A percentile compares a stretch with the other conserved stretches of the same genome.
Conservation (phyloP, 129 eudicot genomes). For the Centaurea solstitialis region DNA sequence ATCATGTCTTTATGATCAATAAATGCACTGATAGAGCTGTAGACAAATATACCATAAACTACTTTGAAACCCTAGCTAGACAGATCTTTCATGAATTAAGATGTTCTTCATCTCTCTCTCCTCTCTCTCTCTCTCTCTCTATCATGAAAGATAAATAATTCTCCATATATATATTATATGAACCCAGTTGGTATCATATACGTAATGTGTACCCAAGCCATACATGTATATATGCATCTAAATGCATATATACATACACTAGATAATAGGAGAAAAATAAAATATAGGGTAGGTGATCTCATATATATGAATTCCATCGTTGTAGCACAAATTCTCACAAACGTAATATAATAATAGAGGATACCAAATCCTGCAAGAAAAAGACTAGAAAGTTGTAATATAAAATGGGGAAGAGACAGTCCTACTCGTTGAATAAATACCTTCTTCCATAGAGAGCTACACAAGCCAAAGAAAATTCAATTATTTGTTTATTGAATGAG, state of each 20-base stretch:
- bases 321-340: conserved; percentile 38
- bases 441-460: conserved; percentile 40
- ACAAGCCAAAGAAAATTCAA: conserved; percentile 39
- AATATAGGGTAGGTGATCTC: conserved; percentile 23
- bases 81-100: conserved; percentile 32
- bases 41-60: conserved; percentile 27
- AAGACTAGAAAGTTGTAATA: conserved; percentile 14
- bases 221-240: conserved; percentile 30
- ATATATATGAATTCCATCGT: conserved; percentile 36
- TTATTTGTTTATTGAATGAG: conserved; percentile 46
- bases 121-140: conserved; percentile 43
- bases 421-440: conserved; percentile 45
- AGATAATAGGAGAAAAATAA: background rate
- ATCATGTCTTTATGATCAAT: conserved; percentile 22
- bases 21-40: conserved; percentile 23
- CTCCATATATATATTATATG: conserved; percentile 28
- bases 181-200: conserved; percentile 27
- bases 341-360: conserved; percentile 20
- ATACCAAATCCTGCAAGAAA: conserved; percentile 27
- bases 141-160: conserved; percentile 34
- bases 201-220: conserved; percentile 27
- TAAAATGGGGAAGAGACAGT: conserved; percentile 29
- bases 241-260: conserved; percentile 5
- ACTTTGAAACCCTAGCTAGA: conserved; percentile 58
- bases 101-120: conserved; percentile 41